phyloP scores from a whole-genome alignment of 2,329 filamentous ascomycete species.

The Ophiostoma triangulosporum region DNA sequence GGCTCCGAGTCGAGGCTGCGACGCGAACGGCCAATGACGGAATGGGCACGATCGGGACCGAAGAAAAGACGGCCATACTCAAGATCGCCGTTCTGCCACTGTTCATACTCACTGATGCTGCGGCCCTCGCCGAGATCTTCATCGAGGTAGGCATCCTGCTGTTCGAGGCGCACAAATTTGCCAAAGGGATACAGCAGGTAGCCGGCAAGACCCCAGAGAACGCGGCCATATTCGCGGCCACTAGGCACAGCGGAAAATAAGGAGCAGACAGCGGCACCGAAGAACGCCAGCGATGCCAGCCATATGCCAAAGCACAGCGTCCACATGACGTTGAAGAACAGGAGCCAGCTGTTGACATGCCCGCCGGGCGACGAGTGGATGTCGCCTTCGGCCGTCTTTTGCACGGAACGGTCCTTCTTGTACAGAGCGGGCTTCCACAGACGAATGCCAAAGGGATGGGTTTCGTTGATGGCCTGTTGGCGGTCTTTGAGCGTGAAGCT shows the following conservation, averaged over 20 bases:
- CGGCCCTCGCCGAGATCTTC: conserved; percentile 92
- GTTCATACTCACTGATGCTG: conserved; percentile 96
- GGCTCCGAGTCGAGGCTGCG: conserved; percentile 75
- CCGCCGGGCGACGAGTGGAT: conserved; percentile 91
- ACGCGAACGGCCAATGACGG: conserved; percentile 73
- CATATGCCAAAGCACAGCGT: conserved; percentile 92
- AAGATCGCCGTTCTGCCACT: conserved; percentile 95
- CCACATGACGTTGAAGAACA: conserved; percentile 84
- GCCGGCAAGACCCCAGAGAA: conserved; percentile 69
- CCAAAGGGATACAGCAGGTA: conserved; percentile 96
- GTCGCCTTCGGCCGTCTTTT: conserved; percentile 89
- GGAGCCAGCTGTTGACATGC: conserved; percentile 68
- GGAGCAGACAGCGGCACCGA: conserved; percentile 67
- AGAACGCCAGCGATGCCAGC: conserved; percentile 63
- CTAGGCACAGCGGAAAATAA: conserved; percentile 67
- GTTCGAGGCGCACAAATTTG: conserved; percentile 84
- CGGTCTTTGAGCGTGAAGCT: conserved; percentile 96
- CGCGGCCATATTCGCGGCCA: conserved; percentile 70
- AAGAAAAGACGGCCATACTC: conserved; percentile 95
- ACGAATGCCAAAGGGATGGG: conserved; percentile 95
- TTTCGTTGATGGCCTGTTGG: conserved; percentile 96
- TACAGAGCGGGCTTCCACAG: conserved; percentile 98
- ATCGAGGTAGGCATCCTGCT: conserved; percentile 85
- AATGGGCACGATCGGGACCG: conserved; percentile 64
- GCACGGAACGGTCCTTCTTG: conserved; percentile 93